These are phyloP conservation scores for Litchi chinensis DNA, from an alignment of 345 rosid genomes.

Conservation along the genomic window DNA sequence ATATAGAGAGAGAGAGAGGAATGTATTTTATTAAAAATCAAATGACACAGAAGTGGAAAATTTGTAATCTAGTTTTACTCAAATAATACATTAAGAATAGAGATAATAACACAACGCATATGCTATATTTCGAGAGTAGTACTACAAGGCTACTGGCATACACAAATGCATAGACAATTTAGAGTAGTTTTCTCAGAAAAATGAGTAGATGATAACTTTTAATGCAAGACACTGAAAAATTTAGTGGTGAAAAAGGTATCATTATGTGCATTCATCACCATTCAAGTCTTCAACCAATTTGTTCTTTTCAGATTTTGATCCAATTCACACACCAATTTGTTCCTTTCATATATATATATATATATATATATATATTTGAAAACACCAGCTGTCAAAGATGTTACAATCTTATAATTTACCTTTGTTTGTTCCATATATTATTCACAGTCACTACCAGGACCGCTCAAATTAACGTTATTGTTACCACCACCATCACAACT, in stretches of 20 bases:
- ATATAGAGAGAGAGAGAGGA: not conserved
- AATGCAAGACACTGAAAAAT: not conserved
- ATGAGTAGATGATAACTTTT: not conserved
- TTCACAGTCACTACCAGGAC: not conserved
- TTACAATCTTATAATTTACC: not conserved
- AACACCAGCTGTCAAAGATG: not conserved
- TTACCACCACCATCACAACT: not conserved
- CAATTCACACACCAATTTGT: not conserved
- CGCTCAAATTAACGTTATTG: not conserved
- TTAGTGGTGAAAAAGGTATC: not conserved
- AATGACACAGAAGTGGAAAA: not conserved
- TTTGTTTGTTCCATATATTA: not conserved
- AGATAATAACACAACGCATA: not conserved
- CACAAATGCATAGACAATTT: not conserved
- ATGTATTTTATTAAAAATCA: not conserved
- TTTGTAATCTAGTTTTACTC: slow-evolving; percentile 1
- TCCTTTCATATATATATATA: too few relatives aligned
- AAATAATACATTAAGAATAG: not conserved
- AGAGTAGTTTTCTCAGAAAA: not conserved
- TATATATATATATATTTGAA: too few relatives aligned
- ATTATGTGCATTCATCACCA: not conserved
- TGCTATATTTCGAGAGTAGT: not conserved
- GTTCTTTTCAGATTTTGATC: too few relatives aligned
- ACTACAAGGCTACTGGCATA: not conserved
- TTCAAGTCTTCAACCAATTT: not conserved